Base-by-base conservation (phyloP, 2,329 filamentous ascomycete species). In the Emericellopsis atlantica region DNA sequence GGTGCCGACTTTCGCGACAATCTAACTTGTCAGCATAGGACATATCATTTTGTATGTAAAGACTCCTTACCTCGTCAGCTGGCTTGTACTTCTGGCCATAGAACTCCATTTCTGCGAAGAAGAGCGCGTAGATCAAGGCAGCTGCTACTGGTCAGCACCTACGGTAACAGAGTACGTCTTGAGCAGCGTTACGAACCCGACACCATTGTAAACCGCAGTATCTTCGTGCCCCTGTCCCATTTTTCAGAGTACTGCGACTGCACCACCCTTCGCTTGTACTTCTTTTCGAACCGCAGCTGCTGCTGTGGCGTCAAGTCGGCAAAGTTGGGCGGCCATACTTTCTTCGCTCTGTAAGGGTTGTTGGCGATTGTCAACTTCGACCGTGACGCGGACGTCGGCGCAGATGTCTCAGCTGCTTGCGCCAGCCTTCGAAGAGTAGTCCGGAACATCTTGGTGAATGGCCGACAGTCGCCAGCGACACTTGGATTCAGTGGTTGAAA, bases 251-350 rank as follows among this genome's bases (percentile, higher is more conserved):
- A 68, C 54, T 72, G 74, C 50, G 76, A 74, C 49, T 84, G 59
- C 43, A 70, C 69, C 22, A 82, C 60, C 41, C 84, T 72, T 40
- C 84, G 71, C 61, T 86, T 83, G 62, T 82, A 89, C 54, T 82
- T 80, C 57, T 83, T 79, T 66, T 90, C 84, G 50, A 87, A 80
- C 35, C 78, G 72, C 55, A 89, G 82, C 59, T 89, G 80, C 54
- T 88, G 77, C 58, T 83, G 82, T 37, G 69, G 64, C 32, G 76
- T 76, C 44, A 90, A 71, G 54, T 76, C 73, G 46, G 69, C 64
- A 59, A 90, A 84, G 59, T 88, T 79, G 11, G 84, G 84, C 43
- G 84, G 84, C 84, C 84, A 90, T 48, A 76, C 65, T 55, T 81
- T 84, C 60, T 84, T 81, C 38, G 78, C 74, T 52, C 67, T 74